These are phyloP conservation scores for Aspergillus luchuensis DNA, from an alignment of 2,329 filamentous ascomycete species.

Conservation along the genomic window DNA sequence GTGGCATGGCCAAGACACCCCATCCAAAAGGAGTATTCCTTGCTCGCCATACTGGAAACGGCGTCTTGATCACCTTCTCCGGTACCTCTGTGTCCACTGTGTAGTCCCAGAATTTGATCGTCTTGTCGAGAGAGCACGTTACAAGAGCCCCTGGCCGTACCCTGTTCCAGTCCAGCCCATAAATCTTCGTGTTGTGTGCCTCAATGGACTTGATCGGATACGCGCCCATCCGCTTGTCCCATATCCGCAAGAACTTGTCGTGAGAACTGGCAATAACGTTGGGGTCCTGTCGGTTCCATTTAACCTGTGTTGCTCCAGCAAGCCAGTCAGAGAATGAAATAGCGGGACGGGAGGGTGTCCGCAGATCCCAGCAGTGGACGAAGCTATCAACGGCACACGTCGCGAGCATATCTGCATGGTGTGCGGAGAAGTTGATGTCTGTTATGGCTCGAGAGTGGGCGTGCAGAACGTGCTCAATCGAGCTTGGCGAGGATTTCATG, in stretches of 20 bases:
- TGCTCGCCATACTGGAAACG: slow-evolving; percentile 88
- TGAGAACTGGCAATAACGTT: slow-evolving; percentile 88
- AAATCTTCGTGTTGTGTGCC: slow-evolving; percentile 90
- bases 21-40: slow-evolving; percentile 87
- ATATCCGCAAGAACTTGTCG: slow-evolving; percentile 82
- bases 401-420: slow-evolving; percentile 84
- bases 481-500: slow-evolving; percentile 68
- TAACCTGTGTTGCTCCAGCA: slow-evolving; percentile 90
- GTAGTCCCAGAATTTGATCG: slow-evolving; percentile 93
- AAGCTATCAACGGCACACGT: slow-evolving; percentile 93
- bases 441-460: slow-evolving; percentile 87
- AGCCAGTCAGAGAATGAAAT: slow-evolving; percentile 90
- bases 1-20: slow-evolving; percentile 86
- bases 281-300: slow-evolving; percentile 87
- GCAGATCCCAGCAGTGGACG: slow-evolving; percentile 88
- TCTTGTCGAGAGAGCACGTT: slow-evolving; percentile 88
- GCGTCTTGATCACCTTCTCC: slow-evolving; percentile 75
- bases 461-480: slow-evolving; percentile 85
- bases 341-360: slow-evolving; percentile 70
- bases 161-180: slow-evolving; percentile 92
- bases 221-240: slow-evolving; percentile 81
- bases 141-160: slow-evolving; percentile 70
- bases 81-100: slow-evolving; percentile 63
- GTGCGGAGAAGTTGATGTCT: slow-evolving; percentile 93
- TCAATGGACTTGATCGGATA: slow-evolving; percentile 79